Conservation (phyloP, 495 filamentous ascomycete genomes). For the Diplogelasinospora grovesii region DNA sequence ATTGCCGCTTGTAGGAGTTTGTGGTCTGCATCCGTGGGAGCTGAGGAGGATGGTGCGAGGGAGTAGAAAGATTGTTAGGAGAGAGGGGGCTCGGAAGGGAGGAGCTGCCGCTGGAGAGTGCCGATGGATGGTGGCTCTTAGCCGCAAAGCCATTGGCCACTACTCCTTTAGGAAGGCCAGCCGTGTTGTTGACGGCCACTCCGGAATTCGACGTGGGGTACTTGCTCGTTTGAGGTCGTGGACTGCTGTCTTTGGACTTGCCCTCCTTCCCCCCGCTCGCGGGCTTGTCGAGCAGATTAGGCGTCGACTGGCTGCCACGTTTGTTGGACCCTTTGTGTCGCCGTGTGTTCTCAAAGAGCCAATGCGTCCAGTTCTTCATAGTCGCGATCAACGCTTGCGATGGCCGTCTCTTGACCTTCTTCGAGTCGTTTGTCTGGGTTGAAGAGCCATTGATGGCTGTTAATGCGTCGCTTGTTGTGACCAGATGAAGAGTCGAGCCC, state of each 20-base stretch:
- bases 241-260: conserved; percentile 42
- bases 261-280: conserved; percentile 32
- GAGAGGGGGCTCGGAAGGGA: conserved; percentile 12
- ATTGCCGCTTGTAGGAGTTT: conserved; percentile 63
- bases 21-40: conserved; percentile 41
- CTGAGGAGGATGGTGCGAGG: conserved; percentile 42
- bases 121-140: conserved; percentile 3
- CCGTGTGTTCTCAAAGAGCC: conserved; percentile 44
- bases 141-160: conserved; percentile 30
- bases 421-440: conserved; percentile 22
- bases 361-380: conserved; percentile 62
- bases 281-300: conserved; percentile 41
- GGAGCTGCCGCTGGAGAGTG: conserved; percentile 2
- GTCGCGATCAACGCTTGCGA: conserved; percentile 53
- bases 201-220: conserved; percentile 28
- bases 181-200: conserved; percentile 15
- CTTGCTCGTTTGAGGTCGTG: conserved; percentile 49
- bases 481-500: conserved; percentile 73
- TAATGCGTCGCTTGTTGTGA: conserved; percentile 51
- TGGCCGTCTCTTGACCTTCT: conserved; percentile 41
- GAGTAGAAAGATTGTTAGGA: conserved; percentile 25
- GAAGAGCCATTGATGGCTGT: conserved; percentile 17
- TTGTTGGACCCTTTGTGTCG: conserved; percentile 34
- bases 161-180: conserved; percentile 28
- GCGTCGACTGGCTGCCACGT: conserved; percentile 47